Conservation (phyloP, 2,329 filamentous ascomycete genomes). For the Verticillium alfalfae region DNA sequence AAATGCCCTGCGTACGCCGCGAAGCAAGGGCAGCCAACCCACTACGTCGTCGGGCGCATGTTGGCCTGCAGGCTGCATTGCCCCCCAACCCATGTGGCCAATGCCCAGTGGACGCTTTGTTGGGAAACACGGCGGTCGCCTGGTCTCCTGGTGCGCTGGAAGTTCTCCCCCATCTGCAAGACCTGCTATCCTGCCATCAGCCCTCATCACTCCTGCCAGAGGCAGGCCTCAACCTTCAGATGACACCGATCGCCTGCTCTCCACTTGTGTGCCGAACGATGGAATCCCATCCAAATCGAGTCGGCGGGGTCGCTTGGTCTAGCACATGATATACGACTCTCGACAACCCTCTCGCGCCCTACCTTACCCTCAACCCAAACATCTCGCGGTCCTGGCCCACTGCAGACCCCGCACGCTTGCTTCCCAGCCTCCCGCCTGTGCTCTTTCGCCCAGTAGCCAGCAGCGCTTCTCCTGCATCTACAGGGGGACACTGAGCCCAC, state of each 20-base stretch:
- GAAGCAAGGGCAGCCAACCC: neutral
- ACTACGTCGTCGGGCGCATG: neutral
- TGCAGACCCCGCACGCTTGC: neutral
- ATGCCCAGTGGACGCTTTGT: neutral
- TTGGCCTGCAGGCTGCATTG: neutral
- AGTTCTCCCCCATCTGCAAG: neutral
- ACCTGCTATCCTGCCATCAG: neutral
- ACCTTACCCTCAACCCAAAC: neutral
- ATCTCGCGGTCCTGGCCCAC: neutral
- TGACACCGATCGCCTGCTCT: neutral
- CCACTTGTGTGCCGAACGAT: neutral
- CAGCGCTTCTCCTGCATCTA: neutral
- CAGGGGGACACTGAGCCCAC: neutral
- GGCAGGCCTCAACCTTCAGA: neutral
- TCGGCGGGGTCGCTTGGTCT: neutral
- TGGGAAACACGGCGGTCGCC: neutral
- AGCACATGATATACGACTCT: neutral
- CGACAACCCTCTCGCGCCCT: neutral
- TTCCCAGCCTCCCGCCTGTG: neutral
- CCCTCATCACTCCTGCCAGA: neutral
- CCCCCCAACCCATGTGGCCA: neutral
- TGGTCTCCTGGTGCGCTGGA: neutral
- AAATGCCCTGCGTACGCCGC: neutral
- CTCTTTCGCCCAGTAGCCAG: neutral
- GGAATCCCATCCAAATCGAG: neutral